Evolutionary conservation across 768 basidiomycete genomes (phyloP), one percentile per base, ranked within the genome.

Genomic region (Macrolepiota fuliginosa): DNA sequence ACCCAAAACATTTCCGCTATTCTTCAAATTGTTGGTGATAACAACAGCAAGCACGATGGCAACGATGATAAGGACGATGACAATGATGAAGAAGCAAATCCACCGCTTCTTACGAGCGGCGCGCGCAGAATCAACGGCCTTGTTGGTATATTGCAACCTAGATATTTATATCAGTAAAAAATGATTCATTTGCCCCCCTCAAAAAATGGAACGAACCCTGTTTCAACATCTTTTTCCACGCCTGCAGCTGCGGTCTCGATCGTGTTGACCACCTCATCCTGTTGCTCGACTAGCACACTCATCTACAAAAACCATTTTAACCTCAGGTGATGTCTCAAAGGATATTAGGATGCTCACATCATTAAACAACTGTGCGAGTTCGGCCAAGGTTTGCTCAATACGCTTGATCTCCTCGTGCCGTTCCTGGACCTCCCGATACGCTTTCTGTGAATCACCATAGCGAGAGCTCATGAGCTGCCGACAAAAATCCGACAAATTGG

Each of bases 401-500:
- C 90, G 90, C 75, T 94, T 88, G 74, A 99, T 92, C 67, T 99
- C 96, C 72, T 91, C 91, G 70, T 98, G 95, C 63, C 96, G 89
- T 68, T 90, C 92, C 77, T 98, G 96, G n/a, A 98, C 96, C 71
- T 99, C 96, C 55, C 89, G 86, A 74, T 96, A 97, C 3, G 96
- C 95, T 10, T 90, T 90, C 57, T 90, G 83, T 50, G 96, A 93
- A 70, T 91, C 89, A 56, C 90, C 94, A 67, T 90, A 92, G 9
- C 60, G 90, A 74, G 93, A 92, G 76, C 85, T 92, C 80, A 96
- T 82, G 65, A 97, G 81, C 92, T 96, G 65, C 10, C n/a, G 63
- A 64, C 58, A 13, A 51, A 59, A 35, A 29, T 40, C n/a, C 17
- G 50, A 37, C 29, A 32, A 45, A 50, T 27, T 29, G 25, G 24